Conservation (phyloP, 345 rosid species). For the Excoecaria agallocha region DNA sequence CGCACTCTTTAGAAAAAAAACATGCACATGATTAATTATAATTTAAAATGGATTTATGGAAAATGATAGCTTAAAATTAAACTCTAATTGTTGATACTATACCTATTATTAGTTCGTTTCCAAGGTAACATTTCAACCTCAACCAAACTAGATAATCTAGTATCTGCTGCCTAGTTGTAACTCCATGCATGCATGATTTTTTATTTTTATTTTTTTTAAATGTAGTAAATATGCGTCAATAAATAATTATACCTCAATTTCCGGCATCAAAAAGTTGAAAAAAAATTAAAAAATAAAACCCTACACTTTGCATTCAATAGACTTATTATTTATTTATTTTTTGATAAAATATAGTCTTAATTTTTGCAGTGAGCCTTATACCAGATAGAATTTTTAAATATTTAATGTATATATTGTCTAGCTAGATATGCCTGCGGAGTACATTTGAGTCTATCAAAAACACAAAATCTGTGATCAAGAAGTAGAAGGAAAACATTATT, state of each 20-base stretch:
- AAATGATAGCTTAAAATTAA: neutral
- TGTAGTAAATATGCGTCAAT: too few species aligned
- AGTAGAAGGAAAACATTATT: neutral
- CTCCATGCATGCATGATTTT: neutral
- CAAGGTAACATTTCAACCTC: constrained; percentile 1
- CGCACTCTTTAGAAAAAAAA: neutral
- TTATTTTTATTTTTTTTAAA: neutral
- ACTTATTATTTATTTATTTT: too few species aligned
- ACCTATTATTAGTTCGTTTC: neutral
- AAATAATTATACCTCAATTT: too few species aligned
- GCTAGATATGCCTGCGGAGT: neutral
- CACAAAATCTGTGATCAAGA: neutral
- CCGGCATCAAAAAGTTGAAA: too few species aligned
- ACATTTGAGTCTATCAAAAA: neutral
- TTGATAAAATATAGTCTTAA: neutral
- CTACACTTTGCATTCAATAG: neutral
- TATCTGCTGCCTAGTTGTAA: neutral
- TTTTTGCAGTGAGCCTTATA: too few species aligned
- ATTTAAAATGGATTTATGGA: neutral
- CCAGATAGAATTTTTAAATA: too few species aligned
- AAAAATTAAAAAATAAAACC: too few species aligned
- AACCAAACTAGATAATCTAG: neutral
- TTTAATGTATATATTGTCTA: too few species aligned
- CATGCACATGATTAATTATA: neutral
- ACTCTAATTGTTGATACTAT: too few species aligned